Base-by-base conservation (phyloP, 2,329 filamentous ascomycete species). In the Neoscytalidium dimidiatum region DNA sequence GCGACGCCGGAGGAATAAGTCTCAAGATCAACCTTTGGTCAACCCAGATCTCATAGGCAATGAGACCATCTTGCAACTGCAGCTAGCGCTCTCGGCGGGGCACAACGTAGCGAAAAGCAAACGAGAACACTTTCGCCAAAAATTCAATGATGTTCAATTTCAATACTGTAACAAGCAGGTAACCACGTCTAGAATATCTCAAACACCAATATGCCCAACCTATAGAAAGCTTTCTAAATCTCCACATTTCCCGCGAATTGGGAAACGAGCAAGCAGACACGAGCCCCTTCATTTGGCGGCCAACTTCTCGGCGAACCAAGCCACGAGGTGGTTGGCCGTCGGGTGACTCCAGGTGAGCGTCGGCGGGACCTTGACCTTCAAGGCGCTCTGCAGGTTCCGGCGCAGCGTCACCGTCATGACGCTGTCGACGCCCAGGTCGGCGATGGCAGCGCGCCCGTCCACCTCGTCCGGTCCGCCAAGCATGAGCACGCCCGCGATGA, bases 291-390 rank as follows among this genome's bases (percentile, higher is more conserved):
- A 46, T 7, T 46, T 17, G 8, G 43, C 29, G 7, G 52, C 33
- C 52, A 52, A 11, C 33, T 56, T 35, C 28, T 68, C 71, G 14
- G 64, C 67, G 63, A 78, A 78, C 75, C 75, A 79, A 14, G 69
- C 69, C 1, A 77, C 73, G 53, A 81, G 61, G 67, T 77, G 75
- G 3, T 64, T 68, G 1, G 79, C 73, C 19, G 80, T 80, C 1
- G 79, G 79, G 66, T 75, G 71, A 57, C 70, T 78, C 79, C 80
- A 81, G 2, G 72, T 74, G 52, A 81, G 68, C 3, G 78, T 81
- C 7, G 76, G 78, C 21, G 77, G 76, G 19, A 79, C 73, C 52
- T 74, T 76, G 6, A 80, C 64, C 19, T 72, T 71, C 23, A 80
- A 65, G 4, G 67, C 66, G 49, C 70, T 72, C 69, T 79, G 76